Conservation (phyloP, 1,284 basidiomycete genomes). For the Cystobasidium pallidum region DNA sequence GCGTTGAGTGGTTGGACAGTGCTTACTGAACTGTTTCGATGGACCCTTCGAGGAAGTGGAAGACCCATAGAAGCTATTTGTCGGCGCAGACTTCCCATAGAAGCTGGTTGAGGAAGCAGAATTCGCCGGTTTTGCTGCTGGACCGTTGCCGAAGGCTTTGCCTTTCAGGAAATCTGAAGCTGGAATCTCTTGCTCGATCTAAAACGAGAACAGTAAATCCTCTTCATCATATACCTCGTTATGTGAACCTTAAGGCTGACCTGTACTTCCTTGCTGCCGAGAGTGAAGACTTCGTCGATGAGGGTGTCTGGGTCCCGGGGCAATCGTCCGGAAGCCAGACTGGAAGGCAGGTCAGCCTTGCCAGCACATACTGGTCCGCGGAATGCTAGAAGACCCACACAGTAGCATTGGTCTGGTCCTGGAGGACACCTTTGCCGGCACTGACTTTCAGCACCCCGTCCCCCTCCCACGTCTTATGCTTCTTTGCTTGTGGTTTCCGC, state of each 20-base stretch:
- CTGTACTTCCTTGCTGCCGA: constrained; percentile 69
- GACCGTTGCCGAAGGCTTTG: constrained; percentile 61
- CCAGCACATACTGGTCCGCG: no score
- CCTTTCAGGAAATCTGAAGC: constrained; percentile 64
- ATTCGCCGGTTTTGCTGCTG: background rate
- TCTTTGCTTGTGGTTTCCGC: constrained; percentile 73
- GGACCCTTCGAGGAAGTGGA: background rate
- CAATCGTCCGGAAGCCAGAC: constrained; percentile 35
- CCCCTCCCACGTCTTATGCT: constrained; percentile 86
- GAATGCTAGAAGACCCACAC: background rate
- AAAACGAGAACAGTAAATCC: background rate
- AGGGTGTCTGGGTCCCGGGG: background rate
- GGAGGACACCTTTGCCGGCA: constrained; percentile 34
- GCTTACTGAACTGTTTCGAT: constrained; percentile 42
- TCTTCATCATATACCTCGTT: no score
- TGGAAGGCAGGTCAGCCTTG: background rate
- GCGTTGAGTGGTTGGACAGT: background rate
- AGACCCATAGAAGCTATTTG: constrained; percentile 49
- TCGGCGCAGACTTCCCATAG: constrained; percentile 48
- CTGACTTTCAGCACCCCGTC: constrained; percentile 55
- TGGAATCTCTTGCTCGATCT: constrained; percentile 34
- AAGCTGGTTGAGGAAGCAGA: constrained; percentile 13
- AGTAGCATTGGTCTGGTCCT: constrained; percentile 28
- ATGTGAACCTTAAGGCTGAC: background rate
- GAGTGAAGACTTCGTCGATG: constrained; percentile 61